Evolutionary conservation across 2,329 filamentous ascomycete species (phyloP).

Genomic region (Cordyceps pruinosa): DNA sequence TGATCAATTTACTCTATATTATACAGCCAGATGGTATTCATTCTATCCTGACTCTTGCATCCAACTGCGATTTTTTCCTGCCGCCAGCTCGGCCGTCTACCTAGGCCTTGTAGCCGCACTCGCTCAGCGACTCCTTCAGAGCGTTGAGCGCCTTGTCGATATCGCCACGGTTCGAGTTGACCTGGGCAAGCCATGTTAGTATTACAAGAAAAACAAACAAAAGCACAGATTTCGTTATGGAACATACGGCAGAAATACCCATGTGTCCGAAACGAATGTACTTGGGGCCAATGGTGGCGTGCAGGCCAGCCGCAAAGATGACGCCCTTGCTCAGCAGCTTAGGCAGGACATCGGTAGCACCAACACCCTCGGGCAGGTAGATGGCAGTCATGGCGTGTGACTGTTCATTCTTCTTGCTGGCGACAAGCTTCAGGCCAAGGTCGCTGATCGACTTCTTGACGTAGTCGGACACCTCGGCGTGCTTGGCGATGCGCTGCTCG

Average conservation of each 20-base stretch:
- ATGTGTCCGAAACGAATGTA: conserved; percentile 97
- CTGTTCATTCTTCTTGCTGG: conserved; percentile 79
- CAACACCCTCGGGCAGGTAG: conserved; percentile 79
- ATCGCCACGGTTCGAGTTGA: conserved; percentile 70
- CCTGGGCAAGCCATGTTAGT: conserved; percentile 29
- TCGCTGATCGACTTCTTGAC: conserved; percentile 78
- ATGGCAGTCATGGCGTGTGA: conserved; percentile 98
- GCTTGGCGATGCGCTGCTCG: conserved; percentile 73
- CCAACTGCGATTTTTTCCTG: neutral
- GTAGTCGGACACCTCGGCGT: conserved; percentile 71
- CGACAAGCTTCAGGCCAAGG: conserved; percentile 81
- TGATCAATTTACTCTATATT: neutral
- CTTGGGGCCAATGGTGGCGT: conserved; percentile 89
- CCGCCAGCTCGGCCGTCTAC: neutral
- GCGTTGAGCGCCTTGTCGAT: conserved; percentile 78
- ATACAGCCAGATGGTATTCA: conserved; percentile 1
- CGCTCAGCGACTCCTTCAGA: conserved; percentile 64
- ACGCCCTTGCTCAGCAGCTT: conserved; percentile 80
- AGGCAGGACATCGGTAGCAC: conserved; percentile 75
- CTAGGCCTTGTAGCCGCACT: conserved; percentile 55
- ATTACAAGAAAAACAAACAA: neutral
- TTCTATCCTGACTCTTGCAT: neutral
- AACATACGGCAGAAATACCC: conserved; percentile 80
- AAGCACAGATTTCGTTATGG: neutral
- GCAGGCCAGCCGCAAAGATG: conserved; percentile 88